Base-by-base conservation (phyloP, 2,329 filamentous ascomycete genomes). In the Fusarium lyarnte region DNA sequence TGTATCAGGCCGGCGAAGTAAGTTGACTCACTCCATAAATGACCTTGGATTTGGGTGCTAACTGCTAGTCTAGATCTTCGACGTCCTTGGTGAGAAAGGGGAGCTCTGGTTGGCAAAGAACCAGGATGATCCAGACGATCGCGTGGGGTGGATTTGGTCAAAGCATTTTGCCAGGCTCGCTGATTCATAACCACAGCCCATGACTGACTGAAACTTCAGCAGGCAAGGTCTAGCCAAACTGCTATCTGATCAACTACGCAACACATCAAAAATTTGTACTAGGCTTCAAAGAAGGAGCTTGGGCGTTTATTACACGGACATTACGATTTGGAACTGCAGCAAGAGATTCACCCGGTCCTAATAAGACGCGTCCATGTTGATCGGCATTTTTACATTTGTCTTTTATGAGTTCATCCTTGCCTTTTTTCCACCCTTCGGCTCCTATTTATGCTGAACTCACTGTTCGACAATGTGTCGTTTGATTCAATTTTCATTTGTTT, bases 71-170 rank as follows among this genome's bases (percentile, higher is more conserved):
- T 72, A 92, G 89, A 93, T 95, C 71, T 95, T 95, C 78, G 93
- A 95, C 83, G 92, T 99, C 58, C 94, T 99, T 79, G 96, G 92
- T 35, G 95, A 98, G 82, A 98, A 98, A 81, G 96, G 96, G 72
- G 96, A 99, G 85, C 88, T 98, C 53, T 99, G 96, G 96, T 90
- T 99, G 63, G 96, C 96, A 58, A 94, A 94, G 82, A 99, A 99
- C 80, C 96, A 99, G 83, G 96, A 99, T 79, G 96, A 99, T 81
- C 85, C 90, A 3, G 87, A 85, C 16, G 89, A 92, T 73, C 88
- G 91, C 73, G 91, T 98, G 38, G 96, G 96, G 57, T 99, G 96
- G 96, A 97, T 99, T 78, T 99, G 96, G 96, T 97, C 95, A 78
- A 98, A 98, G 82, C 96, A 99, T 84, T 99, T 99, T 86, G 92